phyloP scores from a whole-genome alignment of 352 stramenopile genomes.

The Globisporangium nodosum region DNA sequence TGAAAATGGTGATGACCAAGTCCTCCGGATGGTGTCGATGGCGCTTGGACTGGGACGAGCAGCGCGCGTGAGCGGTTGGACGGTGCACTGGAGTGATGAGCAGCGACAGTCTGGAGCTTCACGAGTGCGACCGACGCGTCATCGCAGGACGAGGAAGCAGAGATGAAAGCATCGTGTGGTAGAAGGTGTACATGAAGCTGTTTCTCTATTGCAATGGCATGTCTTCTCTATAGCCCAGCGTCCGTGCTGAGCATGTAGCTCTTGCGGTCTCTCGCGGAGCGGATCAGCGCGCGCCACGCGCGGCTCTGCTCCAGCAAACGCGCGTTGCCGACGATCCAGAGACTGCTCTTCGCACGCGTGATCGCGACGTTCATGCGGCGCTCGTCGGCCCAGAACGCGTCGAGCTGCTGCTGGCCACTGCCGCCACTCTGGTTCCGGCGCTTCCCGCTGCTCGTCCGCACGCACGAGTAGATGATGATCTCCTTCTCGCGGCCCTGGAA shows the following conservation, averaged over 20 bases:
- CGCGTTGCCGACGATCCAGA: constrained; percentile 85
- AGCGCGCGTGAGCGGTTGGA: no score
- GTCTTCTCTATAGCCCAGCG: constrained; percentile 7
- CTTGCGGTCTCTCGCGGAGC: constrained; percentile 46
- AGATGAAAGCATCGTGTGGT: no score
- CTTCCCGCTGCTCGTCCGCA: constrained; percentile 87
- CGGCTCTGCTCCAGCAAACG: constrained; percentile 57
- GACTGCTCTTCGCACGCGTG: constrained; percentile 94
- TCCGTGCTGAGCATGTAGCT: constrained; percentile 39
- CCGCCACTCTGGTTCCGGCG: constrained; percentile 24
- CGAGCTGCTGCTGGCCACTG: constrained; percentile 14
- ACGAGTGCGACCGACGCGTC: no score
- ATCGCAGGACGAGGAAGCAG: no score
- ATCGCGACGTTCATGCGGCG: constrained; percentile 99
- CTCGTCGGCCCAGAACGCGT: constrained; percentile 95
- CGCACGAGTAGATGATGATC: constrained; percentile 96
- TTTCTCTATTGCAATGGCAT: constrained; percentile 1
- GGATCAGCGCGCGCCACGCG: constrained; percentile 64
- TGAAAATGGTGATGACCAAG: background rate
- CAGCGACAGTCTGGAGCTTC: background rate
- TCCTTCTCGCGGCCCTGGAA: constrained; percentile 98
- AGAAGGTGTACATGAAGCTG: background rate
- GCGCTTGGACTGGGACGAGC: no score
- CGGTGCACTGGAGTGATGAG: background rate
- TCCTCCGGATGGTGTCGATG: no score